Percentiles rank a stretch among this genome's conserved stretches.
Evolutionary conservation across 306 rosid species (phyloP).

Genomic region (Cucumis sativus): DNA sequence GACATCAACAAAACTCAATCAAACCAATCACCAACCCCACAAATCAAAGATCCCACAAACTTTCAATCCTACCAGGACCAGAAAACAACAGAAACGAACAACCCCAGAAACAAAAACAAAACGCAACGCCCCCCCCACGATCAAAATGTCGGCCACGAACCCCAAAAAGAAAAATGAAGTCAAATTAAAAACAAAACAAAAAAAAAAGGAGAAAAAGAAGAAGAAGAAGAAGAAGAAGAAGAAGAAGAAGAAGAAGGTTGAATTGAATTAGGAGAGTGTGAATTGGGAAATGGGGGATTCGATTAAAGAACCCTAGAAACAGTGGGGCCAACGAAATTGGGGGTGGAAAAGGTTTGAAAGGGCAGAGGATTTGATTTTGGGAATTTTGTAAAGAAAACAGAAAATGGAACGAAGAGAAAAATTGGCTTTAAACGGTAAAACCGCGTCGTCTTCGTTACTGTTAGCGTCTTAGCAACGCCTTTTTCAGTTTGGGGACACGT

Average conservation of each 20-base stretch:
- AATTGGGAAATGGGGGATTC: slow-evolving; percentile 10
- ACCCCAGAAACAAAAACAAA: neutral
- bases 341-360: neutral
- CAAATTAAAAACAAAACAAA: too few species aligned
- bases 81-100: neutral
- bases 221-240: too few species aligned
- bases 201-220: neutral
- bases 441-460: slow-evolving; percentile 37
- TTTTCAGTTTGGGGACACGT: slow-evolving; percentile 22
- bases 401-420: neutral
- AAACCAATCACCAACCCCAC: neutral
- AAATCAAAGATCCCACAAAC: neutral
- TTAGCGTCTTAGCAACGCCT: slow-evolving; percentile 19
- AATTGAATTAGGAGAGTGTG: neutral
- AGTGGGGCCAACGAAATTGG: slow-evolving; percentile 1
- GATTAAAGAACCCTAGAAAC: slow-evolving; percentile 5
- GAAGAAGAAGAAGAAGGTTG: neutral
- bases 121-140: neutral
- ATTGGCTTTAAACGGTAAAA: slow-evolving; percentile 24
- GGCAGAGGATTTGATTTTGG: neutral
- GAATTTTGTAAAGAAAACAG: neutral
- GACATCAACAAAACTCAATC: slow-evolving; percentile 22
- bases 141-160: neutral
- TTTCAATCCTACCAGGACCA: neutral
- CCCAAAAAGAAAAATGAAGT: neutral